Evolutionary conservation across 441 rosid genomes (phyloP).

Genomic region (Populus hybrid): DNA sequence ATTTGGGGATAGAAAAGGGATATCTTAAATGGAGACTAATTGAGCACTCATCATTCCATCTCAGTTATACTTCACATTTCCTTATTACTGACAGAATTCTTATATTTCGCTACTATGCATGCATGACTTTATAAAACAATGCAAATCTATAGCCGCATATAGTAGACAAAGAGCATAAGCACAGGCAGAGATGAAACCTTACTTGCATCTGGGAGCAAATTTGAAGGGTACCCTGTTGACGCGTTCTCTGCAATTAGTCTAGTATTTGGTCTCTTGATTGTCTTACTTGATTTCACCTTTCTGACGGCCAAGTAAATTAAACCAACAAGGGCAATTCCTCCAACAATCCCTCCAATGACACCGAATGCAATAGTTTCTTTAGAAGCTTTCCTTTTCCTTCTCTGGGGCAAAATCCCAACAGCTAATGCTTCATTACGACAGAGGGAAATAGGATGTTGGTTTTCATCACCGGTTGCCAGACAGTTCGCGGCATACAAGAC

Average conservation of each 20-base stretch:
- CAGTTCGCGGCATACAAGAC: constrained; percentile 63
- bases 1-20: neutral
- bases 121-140: constrained; percentile 14
- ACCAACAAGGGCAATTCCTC: constrained; percentile 47
- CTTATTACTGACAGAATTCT: neutral
- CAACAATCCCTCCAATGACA: constrained; percentile 55
- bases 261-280: constrained; percentile 37
- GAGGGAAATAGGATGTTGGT: constrained; percentile 63
- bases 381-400: constrained; percentile 32
- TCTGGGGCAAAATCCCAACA: constrained; percentile 68
- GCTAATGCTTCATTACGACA: constrained; percentile 92
- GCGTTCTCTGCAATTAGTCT: constrained; percentile 68
- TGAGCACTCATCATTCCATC: neutral
- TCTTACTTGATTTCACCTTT: constrained; percentile 34
- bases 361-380: constrained; percentile 47
- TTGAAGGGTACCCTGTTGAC: constrained; percentile 70
- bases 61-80: neutral
- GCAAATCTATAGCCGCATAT: neutral
- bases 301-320: constrained; percentile 43
- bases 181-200: constrained; percentile 29
- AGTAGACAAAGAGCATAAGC: constrained; percentile 4
- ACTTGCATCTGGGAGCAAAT: constrained; percentile 86
- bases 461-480: constrained; percentile 38
- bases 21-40: constrained; percentile 5
- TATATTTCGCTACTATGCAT: neutral